A percentile compares a stretch with the other conserved stretches of the same genome.
Evolutionary conservation across 805 yeast species (phyloP).

Genomic region (Kuraishia hungarica): DNA sequence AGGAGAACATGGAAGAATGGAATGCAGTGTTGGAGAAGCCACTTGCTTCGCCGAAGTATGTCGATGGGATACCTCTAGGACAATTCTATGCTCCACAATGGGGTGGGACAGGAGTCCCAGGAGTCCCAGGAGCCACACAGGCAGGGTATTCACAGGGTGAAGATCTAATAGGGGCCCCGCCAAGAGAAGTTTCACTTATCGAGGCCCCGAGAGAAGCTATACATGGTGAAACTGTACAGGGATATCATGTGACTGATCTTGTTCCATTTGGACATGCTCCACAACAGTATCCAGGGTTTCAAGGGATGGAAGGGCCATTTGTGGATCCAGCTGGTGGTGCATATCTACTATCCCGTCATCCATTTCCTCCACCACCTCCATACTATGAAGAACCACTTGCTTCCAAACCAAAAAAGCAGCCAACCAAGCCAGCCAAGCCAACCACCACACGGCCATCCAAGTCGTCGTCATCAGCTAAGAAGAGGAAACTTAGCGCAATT

Average conservation of each 20-base stretch:
- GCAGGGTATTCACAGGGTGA: no score
- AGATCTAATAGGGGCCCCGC: no score
- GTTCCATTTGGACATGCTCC: no score
- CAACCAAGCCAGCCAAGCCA: no score
- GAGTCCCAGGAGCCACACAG: no score
- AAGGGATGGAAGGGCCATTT: background rate
- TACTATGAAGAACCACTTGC: background rate
- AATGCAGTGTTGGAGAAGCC: background rate
- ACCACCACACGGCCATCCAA: background rate
- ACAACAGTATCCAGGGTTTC: background rate
- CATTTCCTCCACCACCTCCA: background rate
- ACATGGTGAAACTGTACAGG: no score
- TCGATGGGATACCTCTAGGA: background rate
- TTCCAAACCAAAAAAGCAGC: background rate
- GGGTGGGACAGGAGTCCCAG: no score
- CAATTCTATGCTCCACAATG: background rate
- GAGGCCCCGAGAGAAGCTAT: no score
- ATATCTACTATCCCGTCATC: no score
- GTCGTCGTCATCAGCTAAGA: background rate
- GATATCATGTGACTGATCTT: no score
- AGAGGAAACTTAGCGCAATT: background rate
- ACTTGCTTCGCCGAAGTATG: background rate
- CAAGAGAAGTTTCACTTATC: no score
- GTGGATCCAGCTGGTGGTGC: background rate
- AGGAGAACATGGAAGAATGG: background rate